Conservation (phyloP, 2,329 filamentous ascomycete species). For the Sclerotinia subarctica region DNA sequence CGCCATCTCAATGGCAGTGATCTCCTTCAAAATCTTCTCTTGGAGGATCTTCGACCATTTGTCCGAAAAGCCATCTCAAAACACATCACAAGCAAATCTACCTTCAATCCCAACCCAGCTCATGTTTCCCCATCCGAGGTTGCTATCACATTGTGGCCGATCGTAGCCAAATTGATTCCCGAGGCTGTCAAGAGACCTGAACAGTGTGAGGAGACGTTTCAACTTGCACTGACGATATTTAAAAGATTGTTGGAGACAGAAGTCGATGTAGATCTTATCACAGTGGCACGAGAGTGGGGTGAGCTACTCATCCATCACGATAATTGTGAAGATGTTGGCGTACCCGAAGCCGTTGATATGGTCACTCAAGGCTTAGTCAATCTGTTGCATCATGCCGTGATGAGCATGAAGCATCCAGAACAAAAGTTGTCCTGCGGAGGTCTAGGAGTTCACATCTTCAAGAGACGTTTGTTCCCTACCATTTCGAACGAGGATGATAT, state of each 20-base stretch:
- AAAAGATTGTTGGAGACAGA: slow-evolving; percentile 41
- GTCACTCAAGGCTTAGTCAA: slow-evolving; percentile 41
- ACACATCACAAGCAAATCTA: slow-evolving; percentile 36
- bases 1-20: slow-evolving; percentile 39
- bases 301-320: slow-evolving; percentile 42
- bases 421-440: slow-evolving; percentile 35
- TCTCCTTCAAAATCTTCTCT: slow-evolving; percentile 43
- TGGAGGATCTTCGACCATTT: slow-evolving; percentile 43
- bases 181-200: slow-evolving; percentile 27
- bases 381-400: slow-evolving; percentile 38
- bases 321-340: slow-evolving; percentile 43
- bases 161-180: slow-evolving; percentile 33
- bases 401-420: slow-evolving; percentile 32
- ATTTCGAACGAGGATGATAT: slow-evolving; percentile 42
- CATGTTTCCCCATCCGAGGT: slow-evolving; percentile 42
- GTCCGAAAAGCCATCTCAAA: slow-evolving; percentile 37
- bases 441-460: slow-evolving; percentile 55
- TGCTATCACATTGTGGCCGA: slow-evolving; percentile 49
- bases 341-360: slow-evolving; percentile 37
- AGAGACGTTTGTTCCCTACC: slow-evolving; percentile 62
- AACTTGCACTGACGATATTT: slow-evolving; percentile 44
- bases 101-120: slow-evolving; percentile 32
- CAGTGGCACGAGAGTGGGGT: slow-evolving; percentile 36
- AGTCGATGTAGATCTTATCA: slow-evolving; percentile 28
- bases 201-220: slow-evolving; percentile 40